phyloP scores from a whole-genome alignment of 2,329 filamentous ascomycete genomes.

The Cryphonectria carpinicola region DNA sequence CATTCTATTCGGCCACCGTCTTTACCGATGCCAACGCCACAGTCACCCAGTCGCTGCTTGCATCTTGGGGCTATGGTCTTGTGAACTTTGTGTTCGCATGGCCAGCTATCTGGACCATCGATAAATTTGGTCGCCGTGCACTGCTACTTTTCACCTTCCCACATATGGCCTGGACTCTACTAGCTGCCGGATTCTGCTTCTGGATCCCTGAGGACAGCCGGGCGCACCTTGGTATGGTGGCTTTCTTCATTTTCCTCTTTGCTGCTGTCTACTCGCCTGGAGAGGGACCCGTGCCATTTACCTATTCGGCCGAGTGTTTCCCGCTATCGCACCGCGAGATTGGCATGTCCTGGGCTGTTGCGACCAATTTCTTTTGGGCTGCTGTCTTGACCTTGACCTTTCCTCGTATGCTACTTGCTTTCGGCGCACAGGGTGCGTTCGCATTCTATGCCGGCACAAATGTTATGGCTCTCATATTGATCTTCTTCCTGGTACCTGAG shows the following conservation, averaged over 20 bases:
- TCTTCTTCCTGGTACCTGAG: conserved; percentile 60
- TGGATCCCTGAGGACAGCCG: conserved; percentile 42
- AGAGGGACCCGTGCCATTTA: conserved; percentile 70
- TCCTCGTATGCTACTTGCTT: conserved; percentile 50
- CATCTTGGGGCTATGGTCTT: conserved; percentile 50
- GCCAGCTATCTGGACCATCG: conserved; percentile 54
- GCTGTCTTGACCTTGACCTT: conserved; percentile 65
- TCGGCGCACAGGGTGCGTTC: conserved; percentile 42
- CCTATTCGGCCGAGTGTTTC: conserved; percentile 71
- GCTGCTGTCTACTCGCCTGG: conserved; percentile 39
- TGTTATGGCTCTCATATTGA: conserved; percentile 56
- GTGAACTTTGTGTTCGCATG: conserved; percentile 41
- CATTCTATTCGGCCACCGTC: conserved; percentile 51
- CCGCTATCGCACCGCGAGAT: conserved; percentile 72
- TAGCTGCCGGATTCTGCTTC: conserved; percentile 59
- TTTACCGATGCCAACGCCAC: conserved; percentile 47
- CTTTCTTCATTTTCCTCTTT: conserved; percentile 44
- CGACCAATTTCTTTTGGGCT: conserved; percentile 64
- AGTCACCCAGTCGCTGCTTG: conserved; percentile 43
- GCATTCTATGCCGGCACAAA: conserved; percentile 61
- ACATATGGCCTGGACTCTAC: conserved; percentile 60
- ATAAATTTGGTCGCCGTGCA: conserved; percentile 58
- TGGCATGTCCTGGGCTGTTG: conserved; percentile 70
- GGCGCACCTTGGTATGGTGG: conserved; percentile 49
- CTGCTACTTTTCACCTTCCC: conserved; percentile 69